Evolutionary conservation across 2,329 filamentous ascomycete species (phyloP).

Genomic region (Pezicula rhizophila): DNA sequence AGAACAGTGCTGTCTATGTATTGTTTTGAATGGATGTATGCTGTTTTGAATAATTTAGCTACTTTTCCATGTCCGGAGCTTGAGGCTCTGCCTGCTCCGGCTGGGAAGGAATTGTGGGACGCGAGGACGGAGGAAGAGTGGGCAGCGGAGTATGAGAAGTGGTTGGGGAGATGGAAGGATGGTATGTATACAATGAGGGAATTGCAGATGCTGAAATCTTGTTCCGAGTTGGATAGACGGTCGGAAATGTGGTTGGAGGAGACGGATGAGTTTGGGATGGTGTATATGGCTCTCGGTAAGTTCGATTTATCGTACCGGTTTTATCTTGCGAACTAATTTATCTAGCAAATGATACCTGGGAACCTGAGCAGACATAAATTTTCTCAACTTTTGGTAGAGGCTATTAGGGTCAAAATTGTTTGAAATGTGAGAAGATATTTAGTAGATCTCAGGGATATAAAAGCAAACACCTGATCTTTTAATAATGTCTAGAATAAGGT

Average conservation of each 20-base stretch:
- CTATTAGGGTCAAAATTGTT: too few relatives aligned
- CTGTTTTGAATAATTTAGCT: conserved; percentile 27
- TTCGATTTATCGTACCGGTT: not conserved
- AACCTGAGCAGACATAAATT: too few relatives aligned
- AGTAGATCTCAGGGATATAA: too few relatives aligned
- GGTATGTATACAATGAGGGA: conserved; percentile 26
- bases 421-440: too few relatives aligned
- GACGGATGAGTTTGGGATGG: conserved; percentile 34
- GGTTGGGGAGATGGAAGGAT: conserved; percentile 30
- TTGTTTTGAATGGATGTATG: conserved; percentile 33
- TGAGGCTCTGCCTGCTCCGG: conserved; percentile 32
- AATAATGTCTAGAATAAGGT: too few relatives aligned
- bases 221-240: conserved; percentile 25
- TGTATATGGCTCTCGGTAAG: conserved; percentile 33
- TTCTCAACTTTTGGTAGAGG: too few relatives aligned
- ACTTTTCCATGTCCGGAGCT: conserved; percentile 32
- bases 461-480: too few relatives aligned
- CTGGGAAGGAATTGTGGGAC: conserved; percentile 33
- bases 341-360: too few relatives aligned
- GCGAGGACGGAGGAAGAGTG: conserved; percentile 28
- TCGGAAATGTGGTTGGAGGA: conserved; percentile 36
- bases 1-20: conserved; percentile 33
- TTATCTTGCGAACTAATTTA: too few relatives aligned
- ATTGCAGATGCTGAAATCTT: conserved; percentile 25
- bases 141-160: conserved; percentile 27